Evolutionary conservation across 2,329 filamentous ascomycete species (phyloP).

Genomic region (Arthrinium phaeospermum): DNA sequence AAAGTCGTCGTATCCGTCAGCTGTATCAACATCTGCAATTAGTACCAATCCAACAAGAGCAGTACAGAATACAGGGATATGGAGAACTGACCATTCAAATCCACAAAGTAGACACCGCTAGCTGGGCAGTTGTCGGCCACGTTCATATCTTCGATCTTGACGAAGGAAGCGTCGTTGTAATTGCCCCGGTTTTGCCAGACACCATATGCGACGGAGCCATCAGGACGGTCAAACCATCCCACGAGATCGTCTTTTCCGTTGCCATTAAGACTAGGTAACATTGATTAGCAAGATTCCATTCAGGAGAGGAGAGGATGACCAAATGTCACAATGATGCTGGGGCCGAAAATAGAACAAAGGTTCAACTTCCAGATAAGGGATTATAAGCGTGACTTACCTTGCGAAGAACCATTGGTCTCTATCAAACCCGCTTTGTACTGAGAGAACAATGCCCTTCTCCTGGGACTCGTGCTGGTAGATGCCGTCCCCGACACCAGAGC

Average conservation of each 20-base stretch:
- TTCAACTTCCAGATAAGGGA: background rate
- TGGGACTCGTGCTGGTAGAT: conserved; percentile 35
- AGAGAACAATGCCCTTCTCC: conserved; percentile 26
- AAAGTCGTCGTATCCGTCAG: conserved; percentile 38
- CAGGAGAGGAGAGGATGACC: background rate
- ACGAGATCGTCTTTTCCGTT: conserved; percentile 30
- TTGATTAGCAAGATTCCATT: background rate
- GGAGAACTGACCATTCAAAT: conserved; percentile 22
- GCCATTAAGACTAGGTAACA: background rate
- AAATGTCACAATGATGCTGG: background rate
- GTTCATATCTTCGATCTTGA: conserved; percentile 28
- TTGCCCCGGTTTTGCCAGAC: conserved; percentile 22
- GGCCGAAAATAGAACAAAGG: background rate
- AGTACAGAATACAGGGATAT: background rate
- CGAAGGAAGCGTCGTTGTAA: conserved; percentile 23
- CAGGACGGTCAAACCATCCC: conserved; percentile 35
- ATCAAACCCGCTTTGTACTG: conserved; percentile 30
- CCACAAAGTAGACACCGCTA: conserved; percentile 24
- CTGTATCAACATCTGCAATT: background rate
- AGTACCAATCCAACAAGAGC: background rate
- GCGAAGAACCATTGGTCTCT: conserved; percentile 34
- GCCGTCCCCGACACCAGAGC: conserved; percentile 37
- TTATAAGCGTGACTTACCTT: background rate
- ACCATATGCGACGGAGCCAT: conserved; percentile 29
- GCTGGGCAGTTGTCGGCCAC: conserved; percentile 16